Evolutionary conservation across 2,329 filamentous ascomycete species (phyloP).

Genomic region (Arachnomyces sp.): DNA sequence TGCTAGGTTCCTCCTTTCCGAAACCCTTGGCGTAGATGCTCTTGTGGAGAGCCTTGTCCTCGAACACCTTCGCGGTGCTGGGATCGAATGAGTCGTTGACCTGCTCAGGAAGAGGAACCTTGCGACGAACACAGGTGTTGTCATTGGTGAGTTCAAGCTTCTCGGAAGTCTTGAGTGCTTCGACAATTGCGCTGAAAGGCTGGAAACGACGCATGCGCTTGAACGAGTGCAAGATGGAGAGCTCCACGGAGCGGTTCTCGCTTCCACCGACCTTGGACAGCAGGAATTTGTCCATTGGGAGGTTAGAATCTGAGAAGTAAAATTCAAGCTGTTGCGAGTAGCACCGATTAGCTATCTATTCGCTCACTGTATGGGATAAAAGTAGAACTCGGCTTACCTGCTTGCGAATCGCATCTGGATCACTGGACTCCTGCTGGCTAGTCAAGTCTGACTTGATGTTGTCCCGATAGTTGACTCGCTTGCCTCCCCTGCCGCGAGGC

Average conservation of each 20-base stretch:
- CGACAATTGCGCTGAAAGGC: constrained; percentile 74
- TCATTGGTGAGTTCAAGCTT: constrained; percentile 66
- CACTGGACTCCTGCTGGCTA: constrained; percentile 60
- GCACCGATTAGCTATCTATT: constrained; percentile 3
- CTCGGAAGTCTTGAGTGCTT: constrained; percentile 70
- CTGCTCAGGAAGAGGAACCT: constrained; percentile 55
- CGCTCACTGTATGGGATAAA: constrained; percentile 5
- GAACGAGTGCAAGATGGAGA: constrained; percentile 75
- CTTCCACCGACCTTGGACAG: constrained; percentile 69
- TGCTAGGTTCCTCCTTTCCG: constrained; percentile 70
- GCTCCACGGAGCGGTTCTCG: constrained; percentile 61
- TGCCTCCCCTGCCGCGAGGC: constrained; percentile 18
- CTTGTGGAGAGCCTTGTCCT: constrained; percentile 60
- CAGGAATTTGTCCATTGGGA: constrained; percentile 81
- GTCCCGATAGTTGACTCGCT: constrained; percentile 33
- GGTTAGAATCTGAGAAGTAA: constrained; percentile 89
- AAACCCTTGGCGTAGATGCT: constrained; percentile 94
- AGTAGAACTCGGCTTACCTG: constrained; percentile 51
- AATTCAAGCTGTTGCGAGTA: constrained; percentile 70
- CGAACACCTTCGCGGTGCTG: constrained; percentile 48
- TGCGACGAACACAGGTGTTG: constrained; percentile 68
- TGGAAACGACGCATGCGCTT: constrained; percentile 96
- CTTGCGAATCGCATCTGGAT: constrained; percentile 72
- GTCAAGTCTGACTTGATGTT: constrained; percentile 67
- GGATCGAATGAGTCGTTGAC: constrained; percentile 48